A percentile compares a stretch with the other conserved stretches of the same genome.
phyloP scores from a whole-genome alignment of 2,329 filamentous ascomycete species.

The Allantophomopsis lycopodina region DNA sequence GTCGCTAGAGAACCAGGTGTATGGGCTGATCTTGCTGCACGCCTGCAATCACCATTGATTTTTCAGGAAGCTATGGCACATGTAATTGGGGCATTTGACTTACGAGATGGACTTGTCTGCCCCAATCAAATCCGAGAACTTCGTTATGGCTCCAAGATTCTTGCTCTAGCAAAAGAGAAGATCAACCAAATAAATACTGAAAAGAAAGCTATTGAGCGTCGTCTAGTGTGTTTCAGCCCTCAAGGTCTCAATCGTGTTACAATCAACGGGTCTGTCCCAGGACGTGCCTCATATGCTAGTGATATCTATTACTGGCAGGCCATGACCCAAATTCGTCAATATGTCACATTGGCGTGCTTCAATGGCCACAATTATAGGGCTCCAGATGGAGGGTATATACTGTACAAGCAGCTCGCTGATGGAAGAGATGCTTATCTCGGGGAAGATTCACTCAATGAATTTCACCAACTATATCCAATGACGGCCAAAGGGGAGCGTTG shows the following conservation, averaged over 20 bases:
- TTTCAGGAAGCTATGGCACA: conserved; percentile 16
- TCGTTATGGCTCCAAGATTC: conserved; percentile 3
- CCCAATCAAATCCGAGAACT: background rate
- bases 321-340: conserved; percentile 11
- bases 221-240: conserved; percentile 11
- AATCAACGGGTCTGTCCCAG: conserved; percentile 5
- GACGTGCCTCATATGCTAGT: conserved; percentile 11
- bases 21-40: conserved; percentile 12
- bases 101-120: no score
- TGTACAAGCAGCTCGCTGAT: conserved; percentile 7
- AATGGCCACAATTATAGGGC: conserved; percentile 8
- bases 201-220: conserved; percentile 11
- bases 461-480: background rate
- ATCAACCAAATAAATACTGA: conserved; percentile 7
- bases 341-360: conserved; percentile 5
- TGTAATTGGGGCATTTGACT: conserved; percentile 8
- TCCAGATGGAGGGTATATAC: conserved; percentile 11
- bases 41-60: conserved; percentile 13
- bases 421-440: conserved; percentile 1
- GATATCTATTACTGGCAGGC: conserved; percentile 17
- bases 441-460: background rate
- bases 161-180: conserved; percentile 8
- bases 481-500: background rate
- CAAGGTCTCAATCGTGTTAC: conserved; percentile 8
- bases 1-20: conserved; percentile 7